Evolutionary conservation across 1,284 basidiomycete genomes (phyloP), one percentile per base, ranked within the genome.

Genomic region (Leccinum subrobustum): DNA sequence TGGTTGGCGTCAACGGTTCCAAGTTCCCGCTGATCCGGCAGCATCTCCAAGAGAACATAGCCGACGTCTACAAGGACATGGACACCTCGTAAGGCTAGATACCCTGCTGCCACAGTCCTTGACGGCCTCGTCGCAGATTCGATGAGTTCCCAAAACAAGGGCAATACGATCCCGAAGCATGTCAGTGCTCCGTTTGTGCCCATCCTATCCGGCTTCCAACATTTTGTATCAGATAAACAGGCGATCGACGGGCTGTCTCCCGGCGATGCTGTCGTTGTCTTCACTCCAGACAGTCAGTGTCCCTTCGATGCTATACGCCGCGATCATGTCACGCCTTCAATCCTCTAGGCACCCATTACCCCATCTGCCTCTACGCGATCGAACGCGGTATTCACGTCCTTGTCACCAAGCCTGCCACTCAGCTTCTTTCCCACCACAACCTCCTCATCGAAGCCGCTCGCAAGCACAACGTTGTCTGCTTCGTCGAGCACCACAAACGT

Each of bases 391-490:
- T 95, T 57, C 95, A 96, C 73, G 94, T 96, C 48, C 83, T 96
- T 53, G 86, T 96, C 63, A 97, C 95, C 56, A 97, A 96, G 75
- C 95, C 95, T 1, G 95, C 94, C 1, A 94, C 93, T 0, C 90
- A 97, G 71, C 82, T 91, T 29, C 83, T 97, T 47, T 80, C 84
- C 59, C 88, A 96, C 72, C 95, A 97, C 76, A 87, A 86, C 64
- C 82, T 84, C 33, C 83, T 96, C 56, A 86, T 93, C 60, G 80
- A 83, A 47, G 83, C 87, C 1, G 93, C 94, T 9, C 84, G 81
- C 68, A 84, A 90, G 73, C 82, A 94, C 70, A 88, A 89, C 56
- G 89, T 96, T 11, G 81, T 95, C 6, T 95, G 93, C 76, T 93
- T 93, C 72, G 94, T 96, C 33, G 95, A 96, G 74, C 93, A 96